A percentile compares a stretch with the other conserved stretches of the same genome.
These are phyloP conservation scores for thale cress (Arabidopsis thaliana) DNA, from an alignment of 345 rosid genomes.

Conservation along the genomic window TAIR10.1 NC_003076.8:23957001-23957500, in stretches of 20 bases:
- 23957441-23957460: slow-evolving; percentile 95
- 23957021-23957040: slow-evolving; percentile 34
- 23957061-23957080: slow-evolving; percentile 31
- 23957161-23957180: background rate
- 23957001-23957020: slow-evolving; percentile 43
- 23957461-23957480: slow-evolving; percentile 92
- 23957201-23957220: background rate
- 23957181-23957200: too few relatives aligned
- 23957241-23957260: background rate
- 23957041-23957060: slow-evolving; percentile 30
- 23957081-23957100: slow-evolving; percentile 33
- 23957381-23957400: background rate
- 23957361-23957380: background rate
- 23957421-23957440: slow-evolving; percentile 59
- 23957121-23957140: slow-evolving; percentile 28
- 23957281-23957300: background rate
- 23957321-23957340: background rate
- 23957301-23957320: background rate
- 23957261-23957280: slow-evolving; percentile 1
- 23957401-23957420: rapidly evolving
- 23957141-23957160: slow-evolving; percentile 1
- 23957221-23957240: background rate
- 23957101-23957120: background rate
- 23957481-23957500: slow-evolving; percentile 93
- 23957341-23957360: background rate